A percentile compares a stretch with the other conserved stretches of the same genome.
These are phyloP conservation scores for Musa balbisiana DNA, from an alignment of 202 grass and related monocot genomes.

Conservation along the genomic window DNA sequence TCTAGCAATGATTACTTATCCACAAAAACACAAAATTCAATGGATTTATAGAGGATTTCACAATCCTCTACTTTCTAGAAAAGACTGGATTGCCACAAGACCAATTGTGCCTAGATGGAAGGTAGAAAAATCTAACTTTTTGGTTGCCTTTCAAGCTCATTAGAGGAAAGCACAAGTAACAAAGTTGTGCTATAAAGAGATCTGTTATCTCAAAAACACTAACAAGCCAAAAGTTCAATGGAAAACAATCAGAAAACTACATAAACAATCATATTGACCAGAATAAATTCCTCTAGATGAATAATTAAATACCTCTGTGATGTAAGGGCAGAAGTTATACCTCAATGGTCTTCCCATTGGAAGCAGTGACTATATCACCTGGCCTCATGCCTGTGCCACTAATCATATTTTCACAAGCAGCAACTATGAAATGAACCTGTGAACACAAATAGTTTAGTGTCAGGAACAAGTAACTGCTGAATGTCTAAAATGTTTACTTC, in stretches of 20 bases:
- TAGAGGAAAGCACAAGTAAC: background rate
- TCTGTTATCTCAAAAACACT: background rate
- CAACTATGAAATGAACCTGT: slow-evolving; percentile 97
- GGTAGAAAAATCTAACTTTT: background rate
- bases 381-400: slow-evolving; percentile 99
- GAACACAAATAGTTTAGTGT: slow-evolving; percentile 14
- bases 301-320: background rate
- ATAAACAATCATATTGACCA: background rate
- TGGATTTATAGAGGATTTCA: background rate
- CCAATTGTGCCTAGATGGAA: background rate
- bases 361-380: slow-evolving; percentile 94
- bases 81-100: background rate
- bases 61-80: background rate
- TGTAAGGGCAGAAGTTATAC: slow-evolving; percentile 22
- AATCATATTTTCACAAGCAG: slow-evolving; percentile 99
- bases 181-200: background rate
- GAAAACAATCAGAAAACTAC: background rate
- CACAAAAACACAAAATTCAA: background rate
- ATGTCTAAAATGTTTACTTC: background rate
- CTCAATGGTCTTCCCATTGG: slow-evolving; percentile 97
- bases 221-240: background rate
- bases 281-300: background rate
- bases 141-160: background rate
- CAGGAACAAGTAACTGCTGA: slow-evolving; percentile 1
- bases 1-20: background rate